Evolutionary conservation across 1,284 basidiomycete genomes (phyloP), one percentile per base, ranked within the genome.

Genomic region (Moesziomyces aphidis): DNA sequence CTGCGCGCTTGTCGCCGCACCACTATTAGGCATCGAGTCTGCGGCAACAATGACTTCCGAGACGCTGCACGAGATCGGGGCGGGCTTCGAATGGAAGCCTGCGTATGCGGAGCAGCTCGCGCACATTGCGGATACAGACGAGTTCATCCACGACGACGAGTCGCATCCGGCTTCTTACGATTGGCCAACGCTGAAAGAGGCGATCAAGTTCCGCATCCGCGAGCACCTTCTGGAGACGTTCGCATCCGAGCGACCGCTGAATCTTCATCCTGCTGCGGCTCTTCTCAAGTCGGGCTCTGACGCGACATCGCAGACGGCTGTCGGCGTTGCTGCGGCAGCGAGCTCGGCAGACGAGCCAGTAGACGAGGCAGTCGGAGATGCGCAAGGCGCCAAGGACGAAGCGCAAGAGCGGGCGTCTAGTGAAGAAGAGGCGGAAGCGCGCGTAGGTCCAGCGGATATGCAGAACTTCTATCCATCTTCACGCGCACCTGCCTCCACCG

Each of bases 161-260:
- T 34, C 22, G 6, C 34, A 55, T 5, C n/a, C 28, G 1, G 57
- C 54, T 2, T 11, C 26, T 1, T 68, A 74, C 23, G 67, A 75
- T 50, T 75, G 72, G 72, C 42, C 47, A 13, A 13, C 39, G 47
- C 36, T 75, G n/a, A 70, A 71, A 36, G 72, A 75, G 24, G 72
- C 67, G 5, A 70, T 75, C 67, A 75, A 75, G 51, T 60, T 56
- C 39, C 50, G 55, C 1, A 75, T 75, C 23, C 19, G 31, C 2
- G 19, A 17, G 5, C 62, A 59, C 39, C 28, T 75, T 15, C 24
- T 58, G n/a, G 39, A 64, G 2, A 44, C 52, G 0, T 71, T 75
- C 42, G 50, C 56, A 1, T 4, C 13, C 21, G 47, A 44, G 31
- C 26, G 43, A 7, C 23, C 11, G 21, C 39, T 59, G 36, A 24